These are phyloP conservation scores for Saccharum spontaneum DNA, from an alignment of 176 grass and related monocot genomes.

Conservation along the genomic window DNA sequence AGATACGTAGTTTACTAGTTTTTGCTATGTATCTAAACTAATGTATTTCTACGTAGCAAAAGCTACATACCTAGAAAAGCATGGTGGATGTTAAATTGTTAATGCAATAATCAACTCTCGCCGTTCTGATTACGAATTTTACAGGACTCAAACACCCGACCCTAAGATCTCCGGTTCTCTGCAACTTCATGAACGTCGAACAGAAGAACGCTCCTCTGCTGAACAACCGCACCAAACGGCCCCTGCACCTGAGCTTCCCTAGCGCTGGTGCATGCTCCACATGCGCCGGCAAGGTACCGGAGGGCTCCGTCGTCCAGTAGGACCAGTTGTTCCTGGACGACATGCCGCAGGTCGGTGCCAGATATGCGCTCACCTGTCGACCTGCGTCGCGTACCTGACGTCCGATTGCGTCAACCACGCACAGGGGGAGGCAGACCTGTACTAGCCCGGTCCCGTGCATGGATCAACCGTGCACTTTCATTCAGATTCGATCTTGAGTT, in stretches of 20 bases:
- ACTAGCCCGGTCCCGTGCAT: background rate
- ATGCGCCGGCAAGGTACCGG: constrained; percentile 59
- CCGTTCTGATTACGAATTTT: background rate
- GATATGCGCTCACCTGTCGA: constrained; percentile 74
- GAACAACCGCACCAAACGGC: background rate
- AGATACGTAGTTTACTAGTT: no score
- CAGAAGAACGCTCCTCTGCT: background rate
- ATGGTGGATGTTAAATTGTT: background rate
- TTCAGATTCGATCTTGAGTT: background rate
- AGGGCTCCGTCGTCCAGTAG: constrained; percentile 59
- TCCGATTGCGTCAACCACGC: constrained; percentile 68
- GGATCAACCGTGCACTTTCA: background rate
- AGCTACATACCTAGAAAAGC: no score
- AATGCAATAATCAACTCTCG: background rate
- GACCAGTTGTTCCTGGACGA: constrained; percentile 65
- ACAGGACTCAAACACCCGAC: background rate
- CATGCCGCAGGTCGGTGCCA: constrained; percentile 33
- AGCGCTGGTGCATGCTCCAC: constrained; percentile 67
- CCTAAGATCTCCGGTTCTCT: background rate
- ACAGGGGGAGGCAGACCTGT: constrained; percentile 72
- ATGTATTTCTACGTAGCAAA: background rate
- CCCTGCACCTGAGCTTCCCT: background rate
- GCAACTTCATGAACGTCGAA: constrained; percentile 7
- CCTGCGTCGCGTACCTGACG: constrained; percentile 48
- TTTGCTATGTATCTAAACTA: background rate